Evolutionary conservation across 2,329 filamentous ascomycete species (phyloP).

Genomic region (Cladosporium sp.): DNA sequence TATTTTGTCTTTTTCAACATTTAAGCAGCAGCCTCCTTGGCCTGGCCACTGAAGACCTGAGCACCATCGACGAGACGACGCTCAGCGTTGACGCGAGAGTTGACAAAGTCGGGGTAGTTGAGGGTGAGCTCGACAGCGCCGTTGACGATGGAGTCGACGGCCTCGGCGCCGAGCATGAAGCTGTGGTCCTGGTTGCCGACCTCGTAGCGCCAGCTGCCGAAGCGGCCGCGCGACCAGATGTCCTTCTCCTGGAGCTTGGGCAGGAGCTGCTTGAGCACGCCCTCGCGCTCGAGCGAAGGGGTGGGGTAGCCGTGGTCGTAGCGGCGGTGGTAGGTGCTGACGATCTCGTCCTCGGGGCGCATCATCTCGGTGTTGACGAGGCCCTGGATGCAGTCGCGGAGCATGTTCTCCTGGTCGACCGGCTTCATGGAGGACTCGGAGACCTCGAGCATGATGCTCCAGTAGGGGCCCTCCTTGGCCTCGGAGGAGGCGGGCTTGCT

Average conservation of each 20-base stretch:
- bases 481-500: conserved; percentile 73
- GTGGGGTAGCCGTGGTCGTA: conserved; percentile 99
- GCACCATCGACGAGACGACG: conserved; percentile 63
- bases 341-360: conserved; percentile 85
- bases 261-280: conserved; percentile 86
- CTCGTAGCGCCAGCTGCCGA: conserved; percentile 98
- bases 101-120: conserved; percentile 97
- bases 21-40: conserved; percentile 25
- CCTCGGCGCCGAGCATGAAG: conserved; percentile 96
- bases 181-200: conserved; percentile 96
- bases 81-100: conserved; percentile 69
- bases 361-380: conserved; percentile 98
- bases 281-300: conserved; percentile 90
- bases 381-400: conserved; percentile 91
- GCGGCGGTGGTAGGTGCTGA: conserved; percentile 95
- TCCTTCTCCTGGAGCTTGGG: conserved; percentile 88
- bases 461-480: conserved; percentile 89
- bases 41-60: conserved; percentile 54
- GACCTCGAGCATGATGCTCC: conserved; percentile 99
- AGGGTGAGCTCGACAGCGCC: conserved; percentile 89
- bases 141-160: conserved; percentile 85
- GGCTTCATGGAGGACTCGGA: conserved; percentile 96
- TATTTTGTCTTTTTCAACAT: not conserved
- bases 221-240: conserved; percentile 94
- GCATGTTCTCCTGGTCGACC: conserved; percentile 79